Evolutionary conservation across 257 asterid species (phyloP).

Genomic region (Anisodus tanguticus): DNA sequence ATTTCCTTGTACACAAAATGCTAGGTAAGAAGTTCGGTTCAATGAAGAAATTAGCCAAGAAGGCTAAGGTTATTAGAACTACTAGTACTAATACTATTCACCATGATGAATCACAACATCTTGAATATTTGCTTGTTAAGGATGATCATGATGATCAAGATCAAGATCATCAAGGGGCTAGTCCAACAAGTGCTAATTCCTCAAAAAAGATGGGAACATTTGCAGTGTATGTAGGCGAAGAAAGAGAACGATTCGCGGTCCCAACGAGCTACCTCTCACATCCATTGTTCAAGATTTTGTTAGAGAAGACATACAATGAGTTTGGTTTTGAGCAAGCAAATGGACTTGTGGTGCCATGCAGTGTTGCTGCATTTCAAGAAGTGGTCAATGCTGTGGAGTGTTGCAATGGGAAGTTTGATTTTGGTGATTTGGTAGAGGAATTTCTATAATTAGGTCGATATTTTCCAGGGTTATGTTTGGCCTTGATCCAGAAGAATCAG

Average conservation of each 20-base stretch:
- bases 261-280: slow-evolving; percentile 80
- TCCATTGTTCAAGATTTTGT: slow-evolving; percentile 77
- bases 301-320: slow-evolving; percentile 78
- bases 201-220: slow-evolving; percentile 63
- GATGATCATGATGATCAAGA: slow-evolving; percentile 12
- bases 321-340: slow-evolving; percentile 62
- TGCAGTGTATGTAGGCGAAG: slow-evolving; percentile 77
- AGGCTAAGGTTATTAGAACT: slow-evolving; percentile 40
- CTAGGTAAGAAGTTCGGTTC: slow-evolving; percentile 71
- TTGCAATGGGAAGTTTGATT: slow-evolving; percentile 66
- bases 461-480: neutral
- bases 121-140: slow-evolving; percentile 46
- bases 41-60: slow-evolving; percentile 68
- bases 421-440: slow-evolving; percentile 68
- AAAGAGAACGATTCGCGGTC: slow-evolving; percentile 60
- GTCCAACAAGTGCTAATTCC: slow-evolving; percentile 34
- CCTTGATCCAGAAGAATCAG: neutral
- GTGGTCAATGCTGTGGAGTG: slow-evolving; percentile 66
- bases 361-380: slow-evolving; percentile 67
- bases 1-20: slow-evolving; percentile 39
- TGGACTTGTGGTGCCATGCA: slow-evolving; percentile 76
- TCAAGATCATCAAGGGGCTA: slow-evolving; percentile 33
- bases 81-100: neutral
- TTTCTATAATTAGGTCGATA: slow-evolving; percentile 43
- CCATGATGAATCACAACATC: slow-evolving; percentile 30